These are phyloP conservation scores for Phoma herbarum DNA, from an alignment of 2,329 filamentous ascomycete species.

Conservation along the genomic window DNA sequence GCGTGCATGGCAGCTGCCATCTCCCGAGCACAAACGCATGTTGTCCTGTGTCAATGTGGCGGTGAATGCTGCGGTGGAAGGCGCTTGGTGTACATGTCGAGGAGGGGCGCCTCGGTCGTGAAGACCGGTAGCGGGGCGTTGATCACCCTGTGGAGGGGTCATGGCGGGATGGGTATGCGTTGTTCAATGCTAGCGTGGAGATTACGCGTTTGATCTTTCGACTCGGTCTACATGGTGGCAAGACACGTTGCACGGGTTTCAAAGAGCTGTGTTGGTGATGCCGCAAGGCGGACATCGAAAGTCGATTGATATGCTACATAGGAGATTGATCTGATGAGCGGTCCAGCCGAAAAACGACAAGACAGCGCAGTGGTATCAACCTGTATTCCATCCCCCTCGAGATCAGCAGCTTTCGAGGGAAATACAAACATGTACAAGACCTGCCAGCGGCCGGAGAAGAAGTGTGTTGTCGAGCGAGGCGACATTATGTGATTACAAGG, in stretches of 20 bases:
- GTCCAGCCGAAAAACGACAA: slow-evolving; percentile 17
- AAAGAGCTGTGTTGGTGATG: background rate
- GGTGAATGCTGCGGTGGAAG: background rate
- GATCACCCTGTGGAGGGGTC: background rate
- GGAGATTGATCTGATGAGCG: slow-evolving; percentile 16
- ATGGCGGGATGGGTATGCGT: background rate
- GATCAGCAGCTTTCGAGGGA: slow-evolving; percentile 6
- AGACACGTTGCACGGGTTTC: no score
- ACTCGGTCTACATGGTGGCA: background rate
- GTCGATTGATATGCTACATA: slow-evolving; percentile 20
- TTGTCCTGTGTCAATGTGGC: background rate
- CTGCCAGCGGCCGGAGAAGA: slow-evolving; percentile 14
- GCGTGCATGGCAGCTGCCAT: background rate
- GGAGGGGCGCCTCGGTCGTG: background rate
- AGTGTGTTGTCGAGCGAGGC: slow-evolving; percentile 13
- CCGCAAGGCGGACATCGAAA: slow-evolving; percentile 8
- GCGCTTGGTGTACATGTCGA: background rate
- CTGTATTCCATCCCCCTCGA: slow-evolving; percentile 1
- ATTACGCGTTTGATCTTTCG: no score
- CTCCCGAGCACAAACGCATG: background rate
- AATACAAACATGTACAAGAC: slow-evolving; percentile 18
- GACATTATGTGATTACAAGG: slow-evolving; percentile 24
- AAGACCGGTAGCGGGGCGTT: background rate
- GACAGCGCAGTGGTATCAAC: slow-evolving; percentile 20
- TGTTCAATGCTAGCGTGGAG: background rate